Percentiles rank a stretch among this genome's conserved stretches.
Evolutionary conservation across 73 alveolate species (phyloP).

Genomic region (Paramecium primaurelia): DNA sequence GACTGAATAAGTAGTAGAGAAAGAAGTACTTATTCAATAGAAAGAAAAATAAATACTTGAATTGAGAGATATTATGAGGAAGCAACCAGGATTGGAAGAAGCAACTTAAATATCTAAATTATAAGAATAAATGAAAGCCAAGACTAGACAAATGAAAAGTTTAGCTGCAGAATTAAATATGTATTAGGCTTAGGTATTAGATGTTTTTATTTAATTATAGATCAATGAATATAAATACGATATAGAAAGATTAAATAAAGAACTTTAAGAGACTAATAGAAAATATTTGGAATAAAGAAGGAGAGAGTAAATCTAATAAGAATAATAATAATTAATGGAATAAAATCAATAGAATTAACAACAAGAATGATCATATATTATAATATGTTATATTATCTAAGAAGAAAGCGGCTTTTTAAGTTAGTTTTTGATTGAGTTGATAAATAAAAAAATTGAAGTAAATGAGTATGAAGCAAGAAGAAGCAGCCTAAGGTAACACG

Average conservation of each 20-base stretch:
- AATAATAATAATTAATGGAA: slow-evolving; percentile 14
- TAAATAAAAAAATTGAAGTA: background rate
- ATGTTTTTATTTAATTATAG: background rate
- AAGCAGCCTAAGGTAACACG: background rate
- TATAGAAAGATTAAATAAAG: slow-evolving; percentile 91
- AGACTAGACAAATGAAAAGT: slow-evolving; percentile 92
- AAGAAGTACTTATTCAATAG: slow-evolving; percentile 90
- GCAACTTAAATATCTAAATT: slow-evolving; percentile 83
- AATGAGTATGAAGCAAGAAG: background rate
- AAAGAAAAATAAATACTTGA: slow-evolving; percentile 86
- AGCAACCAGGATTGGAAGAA: slow-evolving; percentile 94
- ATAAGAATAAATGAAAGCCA: slow-evolving; percentile 85
- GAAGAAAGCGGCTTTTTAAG: background rate
- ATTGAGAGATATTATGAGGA: slow-evolving; percentile 85
- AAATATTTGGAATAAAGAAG: slow-evolving; percentile 87
- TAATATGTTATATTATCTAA: background rate
- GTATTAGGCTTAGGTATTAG: slow-evolving; percentile 90
- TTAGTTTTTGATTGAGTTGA: background rate
- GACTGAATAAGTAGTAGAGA: slow-evolving; percentile 94
- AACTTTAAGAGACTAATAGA: slow-evolving; percentile 90
- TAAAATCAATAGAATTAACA: background rate
- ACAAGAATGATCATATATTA: background rate
- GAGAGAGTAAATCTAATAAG: slow-evolving; percentile 69
- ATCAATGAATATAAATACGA: slow-evolving; percentile 90
- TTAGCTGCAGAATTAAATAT: slow-evolving; percentile 93